Evolutionary conservation across 2,329 filamentous ascomycete genomes (phyloP), one percentile per base, ranked within the genome.

Genomic region (Claviceps spartinae): DNA sequence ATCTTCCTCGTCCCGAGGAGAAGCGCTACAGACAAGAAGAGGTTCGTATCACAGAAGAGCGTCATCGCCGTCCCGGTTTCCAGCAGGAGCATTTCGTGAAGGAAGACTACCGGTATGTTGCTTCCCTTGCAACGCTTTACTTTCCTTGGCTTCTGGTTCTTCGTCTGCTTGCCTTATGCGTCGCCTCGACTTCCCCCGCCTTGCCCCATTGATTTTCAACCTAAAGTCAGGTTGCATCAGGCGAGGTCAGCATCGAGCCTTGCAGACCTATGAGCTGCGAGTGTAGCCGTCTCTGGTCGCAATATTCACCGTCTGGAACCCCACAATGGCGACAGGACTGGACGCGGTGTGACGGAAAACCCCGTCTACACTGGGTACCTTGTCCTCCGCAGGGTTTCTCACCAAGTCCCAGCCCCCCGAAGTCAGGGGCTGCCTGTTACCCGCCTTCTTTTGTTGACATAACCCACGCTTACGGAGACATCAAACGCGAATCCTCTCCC

Each of bases 11-110:
- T 64, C 77, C 76, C 65, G 62, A 73, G 67, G 53, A 53, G 51
- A 48, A 53, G 40, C 79, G 75, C 70, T 77, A 77, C 74, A 80
- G 77, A 74, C 83, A 88, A 76, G 86, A 94, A 81, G 86, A 95
- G 78, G 81, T 94, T 75, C 78, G 72, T 65, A 85, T 86, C 71
- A 82, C 87, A 74, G 82, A 87, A 75, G 82, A 90, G 72, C 79
- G 74, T 71, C 75, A 82, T 75, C 82, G 77, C 76, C 83, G 82
- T 79, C 80, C 84, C 76, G 79, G 77, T 66, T 75, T 74, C 73
- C 74, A 74, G 65, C 72, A 75, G 59, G 72, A 79, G 66, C 70
- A 72, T 66, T 63, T 66, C 62, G 63, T 67, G 56, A 69, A 67
- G 58, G 73, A 81, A 64, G 73, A 80, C 59, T 69, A 67, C 67